A percentile compares a stretch with the other conserved stretches of the same genome.
Evolutionary conservation across 768 basidiomycete genomes (phyloP).

Genomic region (Leccinum rimulosum): DNA sequence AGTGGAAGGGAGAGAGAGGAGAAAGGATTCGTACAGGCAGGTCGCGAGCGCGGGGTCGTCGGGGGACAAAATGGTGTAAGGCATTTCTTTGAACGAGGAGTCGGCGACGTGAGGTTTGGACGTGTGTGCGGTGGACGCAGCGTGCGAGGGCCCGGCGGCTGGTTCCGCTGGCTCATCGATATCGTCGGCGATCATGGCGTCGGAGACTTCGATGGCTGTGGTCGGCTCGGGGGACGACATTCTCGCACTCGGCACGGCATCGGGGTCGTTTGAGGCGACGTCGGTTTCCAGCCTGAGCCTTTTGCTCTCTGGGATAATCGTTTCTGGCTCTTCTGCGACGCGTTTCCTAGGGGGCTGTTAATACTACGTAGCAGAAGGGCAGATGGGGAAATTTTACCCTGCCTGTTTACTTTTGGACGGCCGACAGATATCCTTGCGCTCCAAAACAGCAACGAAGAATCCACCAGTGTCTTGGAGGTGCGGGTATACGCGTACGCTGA

Average conservation of each 20-base stretch:
- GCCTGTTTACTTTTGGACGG: slow-evolving; percentile 4
- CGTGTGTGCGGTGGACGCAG: neutral
- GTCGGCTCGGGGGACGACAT: slow-evolving; percentile 3
- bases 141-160: neutral
- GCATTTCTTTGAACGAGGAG: slow-evolving; percentile 79
- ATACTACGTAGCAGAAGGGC: neutral
- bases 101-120: slow-evolving; percentile 23
- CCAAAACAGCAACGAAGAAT: slow-evolving; percentile 93
- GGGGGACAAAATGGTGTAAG: slow-evolving; percentile 77
- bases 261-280: slow-evolving; percentile 1
- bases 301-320: slow-evolving; percentile 45
- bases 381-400: slow-evolving; percentile 10
- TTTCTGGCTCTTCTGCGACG: slow-evolving; percentile 39
- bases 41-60: slow-evolving; percentile 66
- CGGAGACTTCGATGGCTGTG: too few relatives aligned
- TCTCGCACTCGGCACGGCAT: slow-evolving; percentile 5
- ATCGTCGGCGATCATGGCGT: neutral
- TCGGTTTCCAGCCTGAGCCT: slow-evolving; percentile 43
- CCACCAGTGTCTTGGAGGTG: slow-evolving; percentile 97
- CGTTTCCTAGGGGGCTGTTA: slow-evolving; percentile 42
- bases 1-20: neutral
- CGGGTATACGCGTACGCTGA: slow-evolving; percentile 86
- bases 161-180: slow-evolving; percentile 2
- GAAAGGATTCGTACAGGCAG: slow-evolving; percentile 62
- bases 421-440: slow-evolving; percentile 39